Conservation (phyloP, 108 stramenopile species). For the Nannochloropsis oceanica region DNA sequence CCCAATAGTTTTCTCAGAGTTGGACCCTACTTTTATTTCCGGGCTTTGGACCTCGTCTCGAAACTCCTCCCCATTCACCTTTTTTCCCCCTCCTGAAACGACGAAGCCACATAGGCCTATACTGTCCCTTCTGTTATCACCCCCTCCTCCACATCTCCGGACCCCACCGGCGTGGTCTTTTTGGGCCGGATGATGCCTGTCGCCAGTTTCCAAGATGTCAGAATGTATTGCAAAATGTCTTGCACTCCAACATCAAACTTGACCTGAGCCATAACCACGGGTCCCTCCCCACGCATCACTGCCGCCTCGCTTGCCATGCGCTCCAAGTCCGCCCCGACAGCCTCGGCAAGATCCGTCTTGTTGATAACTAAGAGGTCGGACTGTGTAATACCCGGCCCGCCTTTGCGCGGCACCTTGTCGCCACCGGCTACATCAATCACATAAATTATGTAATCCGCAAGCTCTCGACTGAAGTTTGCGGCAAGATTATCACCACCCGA, state of each 20-base stretch:
- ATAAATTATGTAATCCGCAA: conserved; percentile 92
- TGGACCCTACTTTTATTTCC: too few species aligned
- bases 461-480: conserved; percentile 79
- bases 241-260: conserved; percentile 49
- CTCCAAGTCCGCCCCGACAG: conserved; percentile 81
- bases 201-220: neutral
- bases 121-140: too few species aligned
- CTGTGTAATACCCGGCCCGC: conserved; percentile 94
- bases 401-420: conserved; percentile 95
- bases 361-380: conserved; percentile 84
- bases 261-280: conserved; percentile 81
- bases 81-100: too few species aligned
- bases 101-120: too few species aligned
- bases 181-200: neutral
- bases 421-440: conserved; percentile 98
- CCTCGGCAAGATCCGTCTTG: conserved; percentile 91
- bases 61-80: too few species aligned
- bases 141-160: too few species aligned
- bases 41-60: too few species aligned
- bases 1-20: too few species aligned
- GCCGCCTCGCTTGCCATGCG: conserved; percentile 80
- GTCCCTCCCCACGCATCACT: conserved; percentile 71
- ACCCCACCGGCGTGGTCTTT: neutral
- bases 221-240: conserved; percentile 18
- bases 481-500: conserved; percentile 96